Evolutionary conservation across 208 protist genomes (phyloP), one percentile per base, ranked within the genome.

Genomic region (Leishmania mexicana): DNA sequence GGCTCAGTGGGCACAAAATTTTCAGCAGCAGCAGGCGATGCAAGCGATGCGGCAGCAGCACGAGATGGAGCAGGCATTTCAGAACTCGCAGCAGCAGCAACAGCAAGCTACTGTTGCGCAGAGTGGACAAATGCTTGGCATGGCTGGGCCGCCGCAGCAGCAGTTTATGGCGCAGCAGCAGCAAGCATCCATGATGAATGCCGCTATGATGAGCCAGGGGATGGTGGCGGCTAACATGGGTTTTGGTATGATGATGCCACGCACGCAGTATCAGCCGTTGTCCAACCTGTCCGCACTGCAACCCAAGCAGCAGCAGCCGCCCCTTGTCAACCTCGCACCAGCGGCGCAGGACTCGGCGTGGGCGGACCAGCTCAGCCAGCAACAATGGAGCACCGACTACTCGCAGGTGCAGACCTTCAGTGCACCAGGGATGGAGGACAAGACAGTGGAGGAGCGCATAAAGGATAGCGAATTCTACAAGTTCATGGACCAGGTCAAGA

Each of bases 401-500:
- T 85, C 73, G 47, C 86, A 90, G 86, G 94, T 84, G 64, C 87
- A 94, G 80, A 90, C 85, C 38, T 94, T 93, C 81, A 85, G 54
- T 53, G 45, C 90, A 45, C 89, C 89, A 3, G 91, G 91, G 35
- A 75, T 89, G 71, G 64, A 86, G 42, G 78, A 84, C 72, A 65
- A 88, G 58, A 88, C 90, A 28, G 81, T 93, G 81, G 92, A 91
- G 83, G 89, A 95, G 73, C 86, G 92, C 42, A 89, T 92, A 6
- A 85, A 89, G 83, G 86, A 90, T 8, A 93, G 88, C 53, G 82
- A 90, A 75, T 97, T 97, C 84, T 95, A 91, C 84, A 81, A 86
- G 65, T 97, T 97, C 68, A 97, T 97, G 94, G 92, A 95, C 72
- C 84, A 90, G 67, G 84, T 97, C 45, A 86, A 87, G 58, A 94